Conservation (phyloP, 192 early-diverging fungal species). For the Obelidium mucronatum region DNA sequence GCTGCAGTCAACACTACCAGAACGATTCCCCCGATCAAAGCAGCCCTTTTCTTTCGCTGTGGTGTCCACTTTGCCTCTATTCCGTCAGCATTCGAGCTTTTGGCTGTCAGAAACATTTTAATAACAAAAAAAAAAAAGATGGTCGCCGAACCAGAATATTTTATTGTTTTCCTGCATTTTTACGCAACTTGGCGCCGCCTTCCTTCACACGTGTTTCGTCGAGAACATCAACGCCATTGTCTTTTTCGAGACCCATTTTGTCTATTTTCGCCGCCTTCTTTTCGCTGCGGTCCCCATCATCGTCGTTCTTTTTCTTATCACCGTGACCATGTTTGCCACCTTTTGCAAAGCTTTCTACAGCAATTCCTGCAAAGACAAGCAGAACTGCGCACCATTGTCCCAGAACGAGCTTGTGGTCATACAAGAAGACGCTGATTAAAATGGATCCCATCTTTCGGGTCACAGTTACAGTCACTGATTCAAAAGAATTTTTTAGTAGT, state of each 20-base stretch:
- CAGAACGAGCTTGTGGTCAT: constrained; percentile 75
- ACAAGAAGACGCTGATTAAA: constrained; percentile 89
- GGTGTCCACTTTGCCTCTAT: not conserved
- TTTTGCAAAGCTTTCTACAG: constrained; percentile 45
- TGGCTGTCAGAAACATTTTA: not conserved
- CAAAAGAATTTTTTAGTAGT: too few relatives aligned
- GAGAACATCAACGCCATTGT: constrained; percentile 21
- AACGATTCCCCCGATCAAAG: not conserved
- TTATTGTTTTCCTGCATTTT: not conserved
- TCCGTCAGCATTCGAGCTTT: not conserved
- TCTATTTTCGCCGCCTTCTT: not conserved
- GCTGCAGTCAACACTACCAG: not conserved
- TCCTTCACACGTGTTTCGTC: not conserved
- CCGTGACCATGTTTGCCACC: constrained; percentile 17
- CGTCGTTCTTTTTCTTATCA: not conserved
- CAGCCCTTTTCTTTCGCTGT: not conserved
- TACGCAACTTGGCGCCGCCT: not conserved
- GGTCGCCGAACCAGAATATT: too few relatives aligned
- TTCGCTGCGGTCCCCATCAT: not conserved
- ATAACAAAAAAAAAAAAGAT: too few relatives aligned
- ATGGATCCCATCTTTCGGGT: constrained; percentile 97
- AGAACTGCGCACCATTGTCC: constrained; percentile 88
- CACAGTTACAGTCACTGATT: constrained; percentile 71
- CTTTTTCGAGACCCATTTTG: constrained; percentile 6
- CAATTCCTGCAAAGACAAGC: constrained; percentile 84